Base-by-base conservation (phyloP, 176 grass and related monocot species). In the Hordeum marinum region DNA sequence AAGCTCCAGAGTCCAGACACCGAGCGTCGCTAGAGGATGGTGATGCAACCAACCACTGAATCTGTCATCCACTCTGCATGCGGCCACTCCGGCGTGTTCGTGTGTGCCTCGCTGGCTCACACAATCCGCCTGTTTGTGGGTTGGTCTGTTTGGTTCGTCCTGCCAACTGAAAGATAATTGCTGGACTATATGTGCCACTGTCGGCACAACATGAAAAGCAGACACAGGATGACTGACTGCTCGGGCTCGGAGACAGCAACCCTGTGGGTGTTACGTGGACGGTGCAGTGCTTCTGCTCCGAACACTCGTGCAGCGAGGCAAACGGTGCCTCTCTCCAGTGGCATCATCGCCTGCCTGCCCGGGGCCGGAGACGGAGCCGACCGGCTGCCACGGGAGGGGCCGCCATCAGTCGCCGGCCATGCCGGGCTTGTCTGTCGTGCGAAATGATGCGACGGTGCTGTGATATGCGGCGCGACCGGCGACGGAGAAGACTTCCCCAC, bases 1-100 rank as follows among this genome's bases (percentile, higher is more conserved):
- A 6, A 50, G 52, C 52, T 54, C 50, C 50, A 0, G 50, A 54
- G 50, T 54, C 17, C 50, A 54, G 63, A 31, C 25, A 29, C 12
- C 18, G 48, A 71, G 36, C 39, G 5, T 46, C 64, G 18, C 14
- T 75, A 36, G 82, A 46, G 34, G 68, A 88, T 63, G 65, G 74
- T 57, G 87, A 84, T 85, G 21, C 58, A 2, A 12, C 48, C 48
- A 85, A 14, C 76, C 82, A 67, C 25, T 65, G 35, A 13, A 20
- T n/a, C 40, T 71, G 60, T 75, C 66, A 20, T 64, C 67, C 57
- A 17, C 70, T 63, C 10, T 3, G 54, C 52, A 55, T 20, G 52
- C 52, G 52, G 52, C 41, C 40, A 10, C 13, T 45, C 4, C 42
- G 40, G 70, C 9, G 59, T 76, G 66, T 23, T 0, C 8, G 7